Evolutionary conservation across 345 rosid species (phyloP), one percentile per base, ranked within the genome.

Genomic region (Citrus reticulata): DNA sequence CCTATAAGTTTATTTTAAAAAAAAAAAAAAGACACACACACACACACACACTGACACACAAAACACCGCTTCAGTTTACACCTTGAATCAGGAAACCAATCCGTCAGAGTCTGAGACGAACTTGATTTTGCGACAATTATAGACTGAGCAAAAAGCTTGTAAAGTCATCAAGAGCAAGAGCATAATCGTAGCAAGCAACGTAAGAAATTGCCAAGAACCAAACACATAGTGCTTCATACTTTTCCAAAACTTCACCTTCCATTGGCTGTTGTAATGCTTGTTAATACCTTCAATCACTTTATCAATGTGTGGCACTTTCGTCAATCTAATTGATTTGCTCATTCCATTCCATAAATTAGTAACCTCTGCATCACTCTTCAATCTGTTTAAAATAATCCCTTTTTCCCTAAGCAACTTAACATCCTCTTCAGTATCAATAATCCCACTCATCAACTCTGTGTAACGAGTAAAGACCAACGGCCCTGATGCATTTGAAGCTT

Each of bases 261-360:
- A 92, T 7, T 86, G 73, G 17, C 90, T 84, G 73, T 86, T 80
- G 79, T 93, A 84, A 46, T 85, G 80, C 84, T 77, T 83, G 83
- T 93, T 93, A 34, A 94, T 90, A 74, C 93, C 96, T 54, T 89
- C 93, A 66, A 93, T 91, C 70, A 84, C 89, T 79, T 87, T 86
- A 78, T 93, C 97, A 62, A 95, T 77, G 74, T 86, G 84, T 0
- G 83, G 81, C 19, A 91, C 98, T 84, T 83, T 92, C 13, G 95
- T 93, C 30, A 95, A 57, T 80, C 88, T 84, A 35, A 90, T 83
- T 0, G 91, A 90, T 77, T 83, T 91, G 75, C 82, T 92, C 97
- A 93, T 92, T 68, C 97, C 98, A 72, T 95, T 95, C 92, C 95
- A 91, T 66, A 91, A 57, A 9, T 84, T 83, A 0, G 97, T 90